Conservation (phyloP, 1,284 basidiomycete species). For the Cryptococcus depauperatus region DNA sequence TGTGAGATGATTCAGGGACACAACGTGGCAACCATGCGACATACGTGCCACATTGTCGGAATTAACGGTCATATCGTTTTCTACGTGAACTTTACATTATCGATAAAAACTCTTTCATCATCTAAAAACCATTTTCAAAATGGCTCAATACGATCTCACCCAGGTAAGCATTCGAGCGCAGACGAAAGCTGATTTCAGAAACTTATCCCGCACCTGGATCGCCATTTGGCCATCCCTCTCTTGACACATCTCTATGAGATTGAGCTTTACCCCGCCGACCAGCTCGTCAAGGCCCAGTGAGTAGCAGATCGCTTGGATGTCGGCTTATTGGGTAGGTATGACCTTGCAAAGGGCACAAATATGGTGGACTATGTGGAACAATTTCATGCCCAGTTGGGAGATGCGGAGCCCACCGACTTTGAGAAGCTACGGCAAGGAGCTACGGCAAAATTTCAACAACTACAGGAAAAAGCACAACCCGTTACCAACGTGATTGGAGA, state of each 20-base stretch:
- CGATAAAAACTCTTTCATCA: too few relatives aligned
- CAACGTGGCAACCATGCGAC: too few relatives aligned
- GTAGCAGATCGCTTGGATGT: conserved; percentile 7
- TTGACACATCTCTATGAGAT: conserved; percentile 70
- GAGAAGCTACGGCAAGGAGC: conserved; percentile 68
- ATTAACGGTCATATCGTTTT: neutral
- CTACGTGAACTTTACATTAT: too few relatives aligned
- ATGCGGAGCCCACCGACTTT: conserved; percentile 53
- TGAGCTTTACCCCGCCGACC: conserved; percentile 35
- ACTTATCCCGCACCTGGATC: conserved; percentile 85
- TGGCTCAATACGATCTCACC: conserved; percentile 83
- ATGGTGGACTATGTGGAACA: conserved; percentile 86
- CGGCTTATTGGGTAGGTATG: conserved; percentile 53
- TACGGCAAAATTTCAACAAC: conserved; percentile 69
- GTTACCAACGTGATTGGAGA: conserved; percentile 95
- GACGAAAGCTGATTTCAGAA: conserved; percentile 51
- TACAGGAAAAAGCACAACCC: conserved; percentile 81
- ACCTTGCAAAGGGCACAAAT: conserved; percentile 91
- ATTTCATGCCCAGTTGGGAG: conserved; percentile 65
- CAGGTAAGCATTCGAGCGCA: conserved; percentile 31
- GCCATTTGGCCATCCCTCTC: conserved; percentile 86
- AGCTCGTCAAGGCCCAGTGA: conserved; percentile 43
- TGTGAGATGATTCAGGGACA: too few relatives aligned
- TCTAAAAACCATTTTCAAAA: conserved; percentile 29
- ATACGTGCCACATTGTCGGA: neutral